Base-by-base conservation (phyloP, 176 grass and related monocot genomes). In the Oryza meridionalis region DNA sequence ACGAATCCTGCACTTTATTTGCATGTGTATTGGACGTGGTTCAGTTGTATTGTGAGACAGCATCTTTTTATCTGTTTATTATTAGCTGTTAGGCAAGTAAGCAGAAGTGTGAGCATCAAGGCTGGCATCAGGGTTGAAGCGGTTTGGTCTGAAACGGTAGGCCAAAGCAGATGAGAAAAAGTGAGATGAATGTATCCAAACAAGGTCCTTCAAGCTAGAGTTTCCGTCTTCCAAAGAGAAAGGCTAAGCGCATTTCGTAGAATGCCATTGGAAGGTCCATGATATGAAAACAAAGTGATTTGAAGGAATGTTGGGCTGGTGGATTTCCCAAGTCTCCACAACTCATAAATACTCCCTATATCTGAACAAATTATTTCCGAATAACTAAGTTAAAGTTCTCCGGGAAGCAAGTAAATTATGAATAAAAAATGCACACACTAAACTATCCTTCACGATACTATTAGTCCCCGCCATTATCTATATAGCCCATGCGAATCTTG, bases 41-140 rank as follows among this genome's bases (percentile, higher is more conserved):
- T 67, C n/a, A 72, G 5, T 44, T 10, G 45, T 31, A 16, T 29
- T 66, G 45, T 43, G 9, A 14, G 38, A 9, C 16, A 49, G 33
- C 37, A 77, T 82, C 70, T 59, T 63, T 70, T 64, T 12, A 44
- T n/a, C 51, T 22, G 79, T 38, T 72, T 69, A 43, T 71, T 68
- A 45, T 62, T 7, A 29, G 9, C n/a, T 29, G 16, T 63, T 62
- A 14, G 15, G 24, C 6, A 19, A 73, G 33, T 63, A 58, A 78
- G 62, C 77, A 11, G 8, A 81, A 74, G 88, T 78, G 61, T 83
- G 43, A 51, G 67, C 9, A 15, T 35, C 24, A 86, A 82, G 88
- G 47, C 50, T 83, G 84, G 70, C 2, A 89, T 89, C 11, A 11
- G 40, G 40, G 11, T 35, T 24, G 29, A 67, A 29, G 29, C 11